These are phyloP conservation scores for Pyrenophora graminea DNA, from an alignment of 2,329 filamentous ascomycete genomes.

Conservation along the genomic window DNA sequence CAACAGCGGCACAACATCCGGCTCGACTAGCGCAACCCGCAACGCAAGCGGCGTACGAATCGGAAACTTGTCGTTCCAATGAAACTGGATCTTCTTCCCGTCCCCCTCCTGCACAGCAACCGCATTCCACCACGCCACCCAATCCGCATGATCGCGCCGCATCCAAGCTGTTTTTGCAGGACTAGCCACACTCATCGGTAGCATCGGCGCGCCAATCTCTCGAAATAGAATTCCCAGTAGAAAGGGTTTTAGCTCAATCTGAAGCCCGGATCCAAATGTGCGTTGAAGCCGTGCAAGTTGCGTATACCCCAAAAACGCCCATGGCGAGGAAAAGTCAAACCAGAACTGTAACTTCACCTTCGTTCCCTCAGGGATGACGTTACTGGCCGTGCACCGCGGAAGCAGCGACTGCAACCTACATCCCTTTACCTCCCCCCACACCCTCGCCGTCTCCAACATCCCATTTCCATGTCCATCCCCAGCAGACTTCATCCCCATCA, in stretches of 20 bases:
- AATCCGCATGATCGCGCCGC: constrained; percentile 39
- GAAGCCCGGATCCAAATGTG: constrained; percentile 28
- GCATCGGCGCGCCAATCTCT: constrained; percentile 42
- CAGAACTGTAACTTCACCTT: constrained; percentile 36
- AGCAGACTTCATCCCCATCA: constrained; percentile 16
- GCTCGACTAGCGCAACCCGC: constrained; percentile 37
- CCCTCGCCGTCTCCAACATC: background rate
- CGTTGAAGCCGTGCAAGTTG: constrained; percentile 35
- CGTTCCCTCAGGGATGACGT: constrained; percentile 5
- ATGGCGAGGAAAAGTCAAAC: constrained; percentile 43
- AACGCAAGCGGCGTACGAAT: constrained; percentile 42
- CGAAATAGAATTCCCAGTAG: constrained; percentile 41
- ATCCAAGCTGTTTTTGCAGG: constrained; percentile 33
- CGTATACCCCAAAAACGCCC: constrained; percentile 43
- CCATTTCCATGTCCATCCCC: background rate
- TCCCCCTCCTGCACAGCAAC: constrained; percentile 34
- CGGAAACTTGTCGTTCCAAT: constrained; percentile 39
- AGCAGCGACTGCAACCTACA: constrained; percentile 20
- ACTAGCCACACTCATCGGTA: constrained; percentile 33
- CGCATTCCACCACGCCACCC: constrained; percentile 41
- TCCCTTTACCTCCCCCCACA: too few species aligned
- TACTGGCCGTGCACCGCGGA: constrained; percentile 25
- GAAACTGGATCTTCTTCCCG: constrained; percentile 30
- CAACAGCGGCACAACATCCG: constrained; percentile 23
- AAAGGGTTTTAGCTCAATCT: constrained; percentile 41